Base-by-base conservation (phyloP, 2,329 filamentous ascomycete species). In the Metarhizium brunneum region DNA sequence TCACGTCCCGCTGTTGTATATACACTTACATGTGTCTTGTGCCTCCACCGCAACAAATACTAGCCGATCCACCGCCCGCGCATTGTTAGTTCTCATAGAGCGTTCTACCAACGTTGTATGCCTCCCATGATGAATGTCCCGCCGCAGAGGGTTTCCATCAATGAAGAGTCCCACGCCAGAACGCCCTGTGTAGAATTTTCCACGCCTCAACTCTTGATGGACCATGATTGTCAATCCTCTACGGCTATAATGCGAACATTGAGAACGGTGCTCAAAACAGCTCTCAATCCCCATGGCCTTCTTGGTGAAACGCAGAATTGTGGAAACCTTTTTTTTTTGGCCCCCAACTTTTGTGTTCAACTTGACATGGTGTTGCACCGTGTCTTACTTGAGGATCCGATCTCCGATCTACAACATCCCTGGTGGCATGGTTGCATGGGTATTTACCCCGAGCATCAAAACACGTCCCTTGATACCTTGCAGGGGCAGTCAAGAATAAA, bases 371-470 rank as follows among this genome's bases (percentile, higher is more conserved):
- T 53, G 51, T 43, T n/a, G 40, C 29, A 45, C 36, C 29, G 38
- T 45, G 51, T 53, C 40, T 53, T 53, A 43, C 51, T 35, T 53
- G 40, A 47, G 13, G 7, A 48, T 25, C 51, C 51, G 51, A 53
- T 53, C 51, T 53, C 51, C 51, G 51, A 53, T 53, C 51, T 53
- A 45, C 36, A 48, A 48, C 45, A 14, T 48, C 25, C 45, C 45
- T 48, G 38, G 38, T 40, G 5, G 2, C 32, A 35, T 35, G 5
- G 8, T 40, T 40, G 38, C 38, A 40, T 40, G 38, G 38, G 38
- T 13, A 8, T 10, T 10, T 10, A 8, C 8, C 35, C 35, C 38
- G 5, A 16, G 11, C 38, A 40, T 2, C 32, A 35, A 2, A 7
- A 35, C 32, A 35, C 1, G 7, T 35, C 32, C 32, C 32, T 11